Evolutionary conservation across 371 early-diverging fungal genomes (phyloP).

Genomic region (Nematocida ironsii): DNA sequence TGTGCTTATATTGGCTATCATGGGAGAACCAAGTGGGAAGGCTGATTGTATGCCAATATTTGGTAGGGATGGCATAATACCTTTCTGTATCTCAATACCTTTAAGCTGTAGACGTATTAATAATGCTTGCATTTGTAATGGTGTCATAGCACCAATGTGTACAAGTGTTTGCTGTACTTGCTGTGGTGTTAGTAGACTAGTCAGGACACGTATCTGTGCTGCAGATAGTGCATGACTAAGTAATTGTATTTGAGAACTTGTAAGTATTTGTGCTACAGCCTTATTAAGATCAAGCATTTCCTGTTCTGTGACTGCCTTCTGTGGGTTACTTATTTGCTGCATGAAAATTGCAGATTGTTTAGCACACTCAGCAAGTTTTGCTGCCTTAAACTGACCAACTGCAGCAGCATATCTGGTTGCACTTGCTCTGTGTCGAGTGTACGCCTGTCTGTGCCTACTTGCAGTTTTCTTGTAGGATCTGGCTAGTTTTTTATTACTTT

Average conservation of each 20-base stretch:
- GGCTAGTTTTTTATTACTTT: constrained; percentile 26
- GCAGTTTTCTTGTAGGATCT: constrained; percentile 41
- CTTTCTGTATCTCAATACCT: constrained; percentile 32
- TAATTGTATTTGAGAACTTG: constrained; percentile 53
- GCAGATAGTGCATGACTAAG: constrained; percentile 44
- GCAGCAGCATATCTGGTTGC: constrained; percentile 1
- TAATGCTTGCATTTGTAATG: constrained; percentile 21
- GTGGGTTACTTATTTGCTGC: constrained; percentile 5
- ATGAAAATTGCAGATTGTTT: constrained; percentile 41
- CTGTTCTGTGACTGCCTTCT: not conserved
- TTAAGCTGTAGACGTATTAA: constrained; percentile 44
- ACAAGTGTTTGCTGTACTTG: constrained; percentile 59
- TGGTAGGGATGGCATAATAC: not conserved
- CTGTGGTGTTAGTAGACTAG: constrained; percentile 34
- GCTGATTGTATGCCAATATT: not conserved
- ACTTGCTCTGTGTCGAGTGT: not conserved
- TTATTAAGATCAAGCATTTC: constrained; percentile 23
- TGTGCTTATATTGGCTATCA: constrained; percentile 1
- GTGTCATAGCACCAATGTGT: constrained; percentile 43
- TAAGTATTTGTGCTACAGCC: constrained; percentile 47
- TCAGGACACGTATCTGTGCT: constrained; percentile 37
- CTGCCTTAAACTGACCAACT: constrained; percentile 1
- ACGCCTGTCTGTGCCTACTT: not conserved
- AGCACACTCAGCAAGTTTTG: constrained; percentile 31
- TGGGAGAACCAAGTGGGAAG: constrained; percentile 11